Evolutionary conservation across 2,329 filamentous ascomycete genomes (phyloP).

Genomic region (Colletotrichum sp.): DNA sequence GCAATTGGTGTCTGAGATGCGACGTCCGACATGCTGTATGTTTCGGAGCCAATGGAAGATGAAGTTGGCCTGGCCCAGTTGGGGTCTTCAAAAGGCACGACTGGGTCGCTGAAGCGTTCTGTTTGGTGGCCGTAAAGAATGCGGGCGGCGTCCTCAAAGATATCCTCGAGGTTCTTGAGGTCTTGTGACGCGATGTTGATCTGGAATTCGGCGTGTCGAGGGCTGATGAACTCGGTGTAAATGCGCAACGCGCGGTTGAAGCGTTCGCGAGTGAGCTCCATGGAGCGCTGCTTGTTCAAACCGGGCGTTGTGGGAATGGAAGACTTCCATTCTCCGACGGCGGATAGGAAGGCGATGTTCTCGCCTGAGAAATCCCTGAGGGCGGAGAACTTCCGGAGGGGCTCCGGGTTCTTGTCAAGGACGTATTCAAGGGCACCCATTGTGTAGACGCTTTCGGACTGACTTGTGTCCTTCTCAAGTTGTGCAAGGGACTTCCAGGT

Average conservation of each 20-base stretch:
- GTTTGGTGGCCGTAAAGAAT: conserved; percentile 43
- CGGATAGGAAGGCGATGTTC: conserved; percentile 70
- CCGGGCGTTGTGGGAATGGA: conserved; percentile 26
- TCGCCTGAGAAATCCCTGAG: conserved; percentile 72
- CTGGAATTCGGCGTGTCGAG: conserved; percentile 66
- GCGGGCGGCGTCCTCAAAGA: conserved; percentile 61
- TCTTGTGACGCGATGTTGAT: conserved; percentile 67
- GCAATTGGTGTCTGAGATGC: not conserved
- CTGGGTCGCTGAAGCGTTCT: conserved; percentile 39
- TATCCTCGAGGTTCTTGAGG: conserved; percentile 54
- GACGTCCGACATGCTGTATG: not conserved
- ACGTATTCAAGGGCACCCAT: conserved; percentile 68
- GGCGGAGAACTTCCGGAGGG: conserved; percentile 68
- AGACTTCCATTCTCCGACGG: conserved; percentile 60
- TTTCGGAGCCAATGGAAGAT: not conserved
- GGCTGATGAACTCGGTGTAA: conserved; percentile 65
- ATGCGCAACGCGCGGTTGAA: conserved; percentile 66
- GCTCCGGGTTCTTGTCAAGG: conserved; percentile 60
- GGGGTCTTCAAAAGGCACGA: conserved; percentile 44
- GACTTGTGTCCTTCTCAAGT: conserved; percentile 36
- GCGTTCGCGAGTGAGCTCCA: conserved; percentile 47
- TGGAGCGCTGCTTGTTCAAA: conserved; percentile 19
- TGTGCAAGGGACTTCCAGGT: conserved; percentile 40
- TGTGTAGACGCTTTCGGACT: conserved; percentile 37
- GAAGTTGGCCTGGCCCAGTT: not conserved